phyloP scores from a whole-genome alignment of 805 yeast species.

The Kregervanrija pseudodelftensis region DNA sequence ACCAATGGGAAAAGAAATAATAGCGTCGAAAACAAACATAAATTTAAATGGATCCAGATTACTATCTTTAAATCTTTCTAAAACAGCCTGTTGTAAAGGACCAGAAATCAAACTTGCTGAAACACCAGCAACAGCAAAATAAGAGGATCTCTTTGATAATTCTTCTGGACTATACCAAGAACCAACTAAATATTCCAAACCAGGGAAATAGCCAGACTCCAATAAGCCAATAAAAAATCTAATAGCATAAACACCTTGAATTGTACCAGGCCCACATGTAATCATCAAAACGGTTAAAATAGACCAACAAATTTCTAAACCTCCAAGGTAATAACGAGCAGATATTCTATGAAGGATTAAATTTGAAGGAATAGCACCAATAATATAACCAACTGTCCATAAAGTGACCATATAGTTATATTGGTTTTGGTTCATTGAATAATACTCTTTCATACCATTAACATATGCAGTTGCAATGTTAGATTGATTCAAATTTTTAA shows the following conservation, averaged over 20 bases:
- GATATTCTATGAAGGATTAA: constrained; percentile 32
- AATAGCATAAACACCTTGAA: constrained; percentile 44
- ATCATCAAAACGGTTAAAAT: constrained; percentile 4
- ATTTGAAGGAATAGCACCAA: constrained; percentile 43
- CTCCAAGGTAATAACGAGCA: constrained; percentile 39
- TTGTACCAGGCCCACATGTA: constrained; percentile 5
- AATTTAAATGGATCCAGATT: constrained; percentile 54
- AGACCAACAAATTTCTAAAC: constrained; percentile 25
- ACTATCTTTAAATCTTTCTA: constrained; percentile 39
- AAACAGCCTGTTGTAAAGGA: constrained; percentile 51
- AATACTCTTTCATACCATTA: constrained; percentile 51
- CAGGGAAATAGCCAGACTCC: constrained; percentile 60
- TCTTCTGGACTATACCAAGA: constrained; percentile 50
- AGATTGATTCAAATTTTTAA: constrained; percentile 53
- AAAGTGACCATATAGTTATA: constrained; percentile 37
- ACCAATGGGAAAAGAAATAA: constrained; percentile 50
- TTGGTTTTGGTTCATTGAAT: constrained; percentile 46
- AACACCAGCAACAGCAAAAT: constrained; percentile 50
- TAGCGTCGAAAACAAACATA: constrained; percentile 58
- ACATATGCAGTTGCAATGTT: constrained; percentile 60
- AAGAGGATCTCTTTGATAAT: constrained; percentile 50
- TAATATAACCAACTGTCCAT: constrained; percentile 45
- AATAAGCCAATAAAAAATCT: constrained; percentile 59
- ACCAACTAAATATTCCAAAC: constrained; percentile 51
- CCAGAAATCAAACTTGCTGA: constrained; percentile 58